Base-by-base conservation (phyloP, 1,139 yeast species). In the Debaryomycetaceae sp. region DNA sequence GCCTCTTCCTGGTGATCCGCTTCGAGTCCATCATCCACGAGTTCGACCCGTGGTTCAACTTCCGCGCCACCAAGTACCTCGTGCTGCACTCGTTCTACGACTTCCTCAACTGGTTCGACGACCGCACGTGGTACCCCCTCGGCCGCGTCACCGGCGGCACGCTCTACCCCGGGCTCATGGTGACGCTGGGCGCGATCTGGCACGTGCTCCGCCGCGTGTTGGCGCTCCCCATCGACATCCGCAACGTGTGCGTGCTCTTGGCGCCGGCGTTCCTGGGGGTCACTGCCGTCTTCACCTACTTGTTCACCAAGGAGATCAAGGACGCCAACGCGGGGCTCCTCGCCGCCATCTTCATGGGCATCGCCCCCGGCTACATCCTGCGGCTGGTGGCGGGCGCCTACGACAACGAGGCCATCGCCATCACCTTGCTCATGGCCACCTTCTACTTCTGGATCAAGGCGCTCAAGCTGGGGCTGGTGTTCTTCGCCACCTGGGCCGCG, bases 71-170 rank as follows among this genome's bases (percentile, higher is more conserved):
- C 16, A 84, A 84, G 56, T 86, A 88, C 58, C 71, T 91, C 44
- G 95, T 86, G 13, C 65, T 75, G 32, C 79, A 88, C 53, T 82
- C 93, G 4, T 89, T 77, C 57, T 83, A 88, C 61, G 91, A 88
- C 42, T 93, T 93, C 50, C 71, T 91, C 54, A 93, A 93, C 56
- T 93, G 98, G 98, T 93, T 93, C 51, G 99, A 93, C 56, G 96
- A 91, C 57, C 76, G 96, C 52, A 91, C 98, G 17, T 93, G 99
- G 99, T 93, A 93, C 56, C 99, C 99, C 14, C 70, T 93, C 42
- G 99, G 99, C 13, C 78, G 99, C 61, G 98, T 93, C 48, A 91
- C 98, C 9, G 99, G 99, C 44, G 99, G 99, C 41, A 93, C 99
- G 3, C 64, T 93, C 43, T 93, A 93, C 53, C 99, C 99, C 3